Percentiles rank a stretch among this genome's conserved stretches.
Conservation (phyloP, 495 filamentous ascomycete genomes). For the Baudoinia panamericana region DNA sequence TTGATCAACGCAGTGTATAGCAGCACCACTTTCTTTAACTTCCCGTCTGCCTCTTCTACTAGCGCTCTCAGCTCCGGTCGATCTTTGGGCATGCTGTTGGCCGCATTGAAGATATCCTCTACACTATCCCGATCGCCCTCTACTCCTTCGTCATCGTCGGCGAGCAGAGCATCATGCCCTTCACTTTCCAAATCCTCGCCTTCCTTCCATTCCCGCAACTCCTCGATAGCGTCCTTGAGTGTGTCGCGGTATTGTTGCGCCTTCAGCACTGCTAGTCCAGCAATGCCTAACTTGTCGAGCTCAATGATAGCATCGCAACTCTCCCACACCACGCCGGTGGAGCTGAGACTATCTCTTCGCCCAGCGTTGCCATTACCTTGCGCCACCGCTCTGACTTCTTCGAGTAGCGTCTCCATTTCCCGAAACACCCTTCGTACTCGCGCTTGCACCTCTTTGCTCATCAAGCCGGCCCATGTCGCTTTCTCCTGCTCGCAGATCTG, state of each 20-base stretch:
- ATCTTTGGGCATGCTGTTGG: constrained; percentile 40
- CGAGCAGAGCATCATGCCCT: constrained; percentile 31
- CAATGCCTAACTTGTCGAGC: constrained; percentile 49
- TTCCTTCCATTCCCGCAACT: constrained; percentile 63
- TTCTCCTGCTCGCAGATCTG: constrained; percentile 39
- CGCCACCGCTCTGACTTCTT: constrained; percentile 30
- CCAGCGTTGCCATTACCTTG: constrained; percentile 20
- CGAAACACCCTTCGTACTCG: constrained; percentile 34
- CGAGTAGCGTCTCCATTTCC: constrained; percentile 35
- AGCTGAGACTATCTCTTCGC: constrained; percentile 41
- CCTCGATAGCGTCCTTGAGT: constrained; percentile 65
- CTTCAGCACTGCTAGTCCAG: constrained; percentile 32
- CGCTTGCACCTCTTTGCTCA: constrained; percentile 21
- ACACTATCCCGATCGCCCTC: constrained; percentile 30
- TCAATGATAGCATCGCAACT: constrained; percentile 58
- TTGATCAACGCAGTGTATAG: constrained; percentile 50
- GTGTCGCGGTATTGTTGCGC: constrained; percentile 47
- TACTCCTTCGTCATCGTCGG: constrained; percentile 36
- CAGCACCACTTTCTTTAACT: constrained; percentile 42
- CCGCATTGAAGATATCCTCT: constrained; percentile 41
- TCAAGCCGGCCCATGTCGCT: constrained; percentile 5
- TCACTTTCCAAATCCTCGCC: constrained; percentile 42
- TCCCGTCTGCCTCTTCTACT: constrained; percentile 42
- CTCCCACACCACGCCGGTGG: constrained; percentile 52
- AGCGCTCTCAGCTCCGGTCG: constrained; percentile 43